Base-by-base conservation (phyloP, 371 early-diverging fungal genomes). In the Mortierella polycephala region DNA sequence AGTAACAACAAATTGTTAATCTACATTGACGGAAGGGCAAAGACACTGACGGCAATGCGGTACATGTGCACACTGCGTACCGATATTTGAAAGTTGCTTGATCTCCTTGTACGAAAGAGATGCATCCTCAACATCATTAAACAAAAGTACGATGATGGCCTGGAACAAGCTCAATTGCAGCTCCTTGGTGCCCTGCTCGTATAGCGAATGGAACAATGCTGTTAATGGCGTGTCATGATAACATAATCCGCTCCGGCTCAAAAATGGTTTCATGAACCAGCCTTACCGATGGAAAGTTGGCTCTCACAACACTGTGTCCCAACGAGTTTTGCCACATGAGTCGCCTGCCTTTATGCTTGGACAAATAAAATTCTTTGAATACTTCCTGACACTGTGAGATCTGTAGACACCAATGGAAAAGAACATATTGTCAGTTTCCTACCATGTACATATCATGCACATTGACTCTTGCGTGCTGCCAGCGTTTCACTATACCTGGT, bases 271-370 rank as follows among this genome's bases (percentile, higher is more conserved):
- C 30, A 30, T 30, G 4, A 30, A 30, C 30, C 4, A 4, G 30
- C 69, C 41, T 62, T 79, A 86, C 89, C 60, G 67, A 80, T 59
- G 82, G 83, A 60, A 93, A 96, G 41, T 82, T 41, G 1, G 90
- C 94, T 53, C 84, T 86, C 5, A 96, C 68, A 7, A 89, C 69
- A 74, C 95, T 94, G 18, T 89, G 88, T 0, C 94, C 95, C 46
- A 96, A 86, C 6, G 88, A 85, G 65, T 93, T 90, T 69, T 94
- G 94, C 96, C 96, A 98, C 49, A 87, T 89, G 41, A 98, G 81
- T 41, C 89, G 85, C 55, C 94, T 87, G 9, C 96, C 95, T 44
- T 87, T 92, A 82, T 94, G 91, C 71, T 90, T 90, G 40, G 83
- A 83, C 16, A 84, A 62, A 74, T 97, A 98, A 77, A 94, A 95